Evolutionary conservation across 805 yeast genomes (phyloP), one percentile per base, ranked within the genome.

Genomic region (Saturnispora ahearnii): DNA sequence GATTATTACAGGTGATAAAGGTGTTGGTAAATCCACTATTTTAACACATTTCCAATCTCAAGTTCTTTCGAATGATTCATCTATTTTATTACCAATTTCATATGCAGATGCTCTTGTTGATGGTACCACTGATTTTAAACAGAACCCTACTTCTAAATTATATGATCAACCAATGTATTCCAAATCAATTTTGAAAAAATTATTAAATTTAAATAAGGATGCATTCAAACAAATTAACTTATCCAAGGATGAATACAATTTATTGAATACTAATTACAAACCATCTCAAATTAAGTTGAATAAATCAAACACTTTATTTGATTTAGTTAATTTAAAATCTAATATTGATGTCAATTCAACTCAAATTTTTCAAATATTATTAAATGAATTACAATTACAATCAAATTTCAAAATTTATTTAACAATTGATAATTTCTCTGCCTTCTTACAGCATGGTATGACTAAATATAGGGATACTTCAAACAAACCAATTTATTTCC

Each of bases 151-250:
- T 41, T 61, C 75, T 29, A 63, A 67, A 22, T 57, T 70, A 40
- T 84, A 81, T 63, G 84, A 79, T 45, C 96, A 89, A 67, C 96
- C 91, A 51, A 84, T 84, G 91, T 77, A 72, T 60, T 68, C 84
- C 46, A 79, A 79, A 59, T 73, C 74, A 44, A 73, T 87, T 62
- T 61, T 87, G 53, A 69, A 71, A 53, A 79, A 78, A 61, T 66
- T 79, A 34, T 60, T 66, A 43, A 68, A 67, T 45, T 74, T 74
- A 11, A 83, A 83, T 57, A 62, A 60, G 38, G 64, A 59, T 2
- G 38, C 65, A 4, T 63, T 81, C 42, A 54, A 65, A 8, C 58
- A 67, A 40, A 62, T 66, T 34, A 54, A 55, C 28, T 44, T 62
- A 15, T 49, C 62, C 6, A 46, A 55, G 10, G 56, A 53, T 32